Evolutionary conservation across 768 basidiomycete species (phyloP), one percentile per base, ranked within the genome.

Genomic region (Leucocoprinus birnbaumii): DNA sequence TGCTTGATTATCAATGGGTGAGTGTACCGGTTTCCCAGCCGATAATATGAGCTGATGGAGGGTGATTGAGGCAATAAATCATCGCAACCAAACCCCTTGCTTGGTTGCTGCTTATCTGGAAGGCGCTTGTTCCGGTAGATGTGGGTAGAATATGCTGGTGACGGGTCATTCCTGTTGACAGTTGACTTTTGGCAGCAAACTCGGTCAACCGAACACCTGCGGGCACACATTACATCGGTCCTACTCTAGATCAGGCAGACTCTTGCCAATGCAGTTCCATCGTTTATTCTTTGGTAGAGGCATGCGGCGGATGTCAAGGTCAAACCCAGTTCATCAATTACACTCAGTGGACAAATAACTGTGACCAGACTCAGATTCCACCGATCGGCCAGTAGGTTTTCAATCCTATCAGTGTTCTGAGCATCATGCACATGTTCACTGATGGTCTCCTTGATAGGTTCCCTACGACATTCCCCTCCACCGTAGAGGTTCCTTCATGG

Each of bases 301-400:
- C 85, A 1, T 87, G 86, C 59, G 83, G 75, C 25, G 69, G 68
- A 26, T 87, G 86, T 60, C 86, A 87, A 63, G 66, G 66, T 24
- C 71, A 74, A n/a, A 65, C 62, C 0, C 31, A 31, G 31, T 78
- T 66, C 57, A 60, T 54, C 59, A 70, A 64, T 62, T 83, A 65
- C 68, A 65, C 55, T 48, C 64, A 66, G 25, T 78, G 73, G 76
- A 66, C 65, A 6, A 21, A 59, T 18, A 72, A 75, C 51, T 78
- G 77, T 59, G 34, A 58, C 14, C 43, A 48, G 63, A 69, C 5
- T 5, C 6, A 5, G 6, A 31, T 61, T 64, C 72, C 75, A 52
- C 59, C 62, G 14, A 45, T 42, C 41, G 48, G 53, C 42, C 42
- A 48, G 43, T 51, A 19, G 19, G 49, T 51, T 42, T 26, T 27